Conservation (phyloP, 2,329 filamentous ascomycete species). For the Aspergillus spinulosporus region DNA sequence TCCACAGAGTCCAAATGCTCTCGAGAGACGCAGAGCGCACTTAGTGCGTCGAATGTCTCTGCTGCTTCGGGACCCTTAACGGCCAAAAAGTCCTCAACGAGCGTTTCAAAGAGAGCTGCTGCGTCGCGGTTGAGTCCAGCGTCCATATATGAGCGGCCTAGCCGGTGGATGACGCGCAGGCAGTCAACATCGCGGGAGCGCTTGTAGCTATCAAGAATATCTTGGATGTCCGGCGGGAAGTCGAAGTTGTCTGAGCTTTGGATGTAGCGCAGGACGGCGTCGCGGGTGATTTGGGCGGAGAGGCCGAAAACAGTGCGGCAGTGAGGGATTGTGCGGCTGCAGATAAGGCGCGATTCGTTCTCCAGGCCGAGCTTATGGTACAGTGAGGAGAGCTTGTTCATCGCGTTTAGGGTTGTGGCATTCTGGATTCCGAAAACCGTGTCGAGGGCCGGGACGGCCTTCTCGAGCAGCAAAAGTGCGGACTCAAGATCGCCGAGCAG, state of each 20-base stretch:
- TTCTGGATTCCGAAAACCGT: conserved; percentile 33
- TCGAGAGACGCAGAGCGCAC: conserved; percentile 30
- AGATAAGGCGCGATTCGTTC: conserved; percentile 29
- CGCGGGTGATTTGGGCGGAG: conserved; percentile 26
- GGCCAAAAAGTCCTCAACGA: conserved; percentile 30
- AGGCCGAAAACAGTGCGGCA: conserved; percentile 30
- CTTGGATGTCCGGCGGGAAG: conserved; percentile 30
- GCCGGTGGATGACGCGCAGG: conserved; percentile 29
- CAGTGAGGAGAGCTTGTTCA: conserved; percentile 31
- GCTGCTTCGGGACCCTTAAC: conserved; percentile 28
- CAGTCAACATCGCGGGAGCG: conserved; percentile 26
- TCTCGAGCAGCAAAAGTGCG: conserved; percentile 30
- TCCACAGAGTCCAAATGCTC: conserved; percentile 33
- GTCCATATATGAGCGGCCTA: conserved; percentile 32
- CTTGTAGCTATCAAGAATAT: conserved; percentile 31
- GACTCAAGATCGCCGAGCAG: conserved; percentile 30
- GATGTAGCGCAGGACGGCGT: conserved; percentile 29
- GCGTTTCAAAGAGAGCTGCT: conserved; percentile 26
- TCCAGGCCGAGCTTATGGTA: conserved; percentile 33
- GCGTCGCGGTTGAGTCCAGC: conserved; percentile 33
- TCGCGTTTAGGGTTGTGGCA: conserved; percentile 31
- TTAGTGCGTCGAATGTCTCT: conserved; percentile 34
- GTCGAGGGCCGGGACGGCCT: conserved; percentile 32
- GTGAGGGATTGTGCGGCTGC: conserved; percentile 27
- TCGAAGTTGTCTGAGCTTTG: conserved; percentile 32